Evolutionary conservation across 2,329 filamentous ascomycete genomes (phyloP), one percentile per base, ranked within the genome.

Genomic region (Fusarium sp.): DNA sequence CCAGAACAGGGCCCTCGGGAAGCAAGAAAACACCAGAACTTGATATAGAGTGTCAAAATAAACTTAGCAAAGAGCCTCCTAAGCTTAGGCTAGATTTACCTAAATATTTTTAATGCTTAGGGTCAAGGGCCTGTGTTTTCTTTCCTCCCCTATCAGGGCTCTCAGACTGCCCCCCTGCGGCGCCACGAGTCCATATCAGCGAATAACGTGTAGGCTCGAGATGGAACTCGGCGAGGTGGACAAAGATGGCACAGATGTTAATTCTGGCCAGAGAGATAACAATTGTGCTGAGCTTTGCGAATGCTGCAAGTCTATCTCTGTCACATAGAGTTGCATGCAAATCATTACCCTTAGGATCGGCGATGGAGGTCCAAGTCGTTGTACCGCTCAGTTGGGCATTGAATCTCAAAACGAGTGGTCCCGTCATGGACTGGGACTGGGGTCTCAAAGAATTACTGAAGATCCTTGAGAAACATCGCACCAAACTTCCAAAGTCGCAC

Each of bases 341-440:
- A 71, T 66, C 68, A 66, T 71, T 66, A 24, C 69, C 56, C 42
- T 66, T 42, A 35, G 39, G 72, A 70, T 75, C 61, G 42, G 58
- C 72, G 45, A 63, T 73, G 54, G 59, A 63, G 50, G 54, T 56
- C 45, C n/a, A 72, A 60, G 36, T 54, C 35, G 38, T 71, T n/a
- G 50, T 63, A 53, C 66, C 51, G 24, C 63, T 41, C 51, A 47
- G 66, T 75, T 73, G 59, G 74, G 74, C 74, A 76, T 70, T 72
- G 66, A 75, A 69, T 54, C 62, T 63, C 45, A 45, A 68, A 65
- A 59, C 58, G 60, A 73, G 61, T 62, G 66, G 42, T 32, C 68
- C 71, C 65, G 54, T 66, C 59, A 53, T 63, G 55, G 60, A 62
- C 75, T 60, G 42, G 70, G 62, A 61, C 72, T 67, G 47, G 74